Base-by-base conservation (phyloP, 805 yeast genomes). In the Cephaloascus fragrans region DNA sequence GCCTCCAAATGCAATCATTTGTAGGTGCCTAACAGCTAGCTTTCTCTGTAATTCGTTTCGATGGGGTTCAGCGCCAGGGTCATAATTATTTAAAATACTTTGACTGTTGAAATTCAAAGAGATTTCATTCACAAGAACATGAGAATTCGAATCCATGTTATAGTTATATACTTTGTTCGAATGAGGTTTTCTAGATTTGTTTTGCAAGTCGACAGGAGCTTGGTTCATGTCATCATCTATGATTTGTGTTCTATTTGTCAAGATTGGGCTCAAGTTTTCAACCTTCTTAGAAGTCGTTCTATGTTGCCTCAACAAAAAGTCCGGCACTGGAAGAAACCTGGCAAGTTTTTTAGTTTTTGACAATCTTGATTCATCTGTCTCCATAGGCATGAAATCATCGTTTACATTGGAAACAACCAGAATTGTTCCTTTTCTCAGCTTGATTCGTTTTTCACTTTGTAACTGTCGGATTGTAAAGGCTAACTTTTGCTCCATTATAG, bases 1-100 rank as follows among this genome's bases (percentile, higher is more conserved):
- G 2, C 88, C 90, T 3, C 88, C 87, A 23, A 84, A 62, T 0
- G 89, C 83, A 36, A 83, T 78, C 78, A 83, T 80, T 51, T 83
- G 88, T 16, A 83, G 58, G 55, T 83, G 90, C 18, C 87, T 59
- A 20, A 77, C 75, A 39, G 71, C 70, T 34, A 83, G 61, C 43
- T 75, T 76, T 41, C 89, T 60, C 43, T 77, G 83, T 35, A 79
- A 49, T 26, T 47, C 51, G 10, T 42, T 41, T 4, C 37, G 28
- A 10, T 46, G 42, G 10, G 6, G 33, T 6, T 16, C 33, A 16
- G 33, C 8, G 15, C 15, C n/a, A 6, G 33, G 33, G 8, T 31
- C 33, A 6, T 6, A 14, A 16, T 6, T n/a, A 16, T 14, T 16
- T 31, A 6, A 6, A 6, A 31, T 16, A 6, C 33, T 16, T 14